Percentiles rank a stretch among this genome's conserved stretches.
phyloP scores from a whole-genome alignment of 2,329 filamentous ascomycete species.

The Colletotrichum aenigma region DNA sequence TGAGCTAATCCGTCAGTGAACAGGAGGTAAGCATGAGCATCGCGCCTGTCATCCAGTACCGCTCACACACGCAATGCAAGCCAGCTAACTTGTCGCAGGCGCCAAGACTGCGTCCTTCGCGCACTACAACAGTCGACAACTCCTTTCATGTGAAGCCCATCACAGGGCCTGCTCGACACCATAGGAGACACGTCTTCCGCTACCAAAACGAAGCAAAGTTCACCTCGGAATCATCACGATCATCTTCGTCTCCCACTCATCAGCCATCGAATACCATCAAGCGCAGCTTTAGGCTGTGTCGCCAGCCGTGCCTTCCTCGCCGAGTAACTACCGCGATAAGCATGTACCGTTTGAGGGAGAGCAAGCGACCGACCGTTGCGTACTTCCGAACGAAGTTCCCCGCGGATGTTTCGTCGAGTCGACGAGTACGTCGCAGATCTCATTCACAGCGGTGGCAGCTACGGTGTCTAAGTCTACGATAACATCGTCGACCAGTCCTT shows the following conservation, averaged over 20 bases:
- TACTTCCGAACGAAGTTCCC: not conserved
- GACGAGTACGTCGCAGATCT: conserved; percentile 45
- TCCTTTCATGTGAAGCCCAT: conserved; percentile 22
- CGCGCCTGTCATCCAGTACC: not conserved
- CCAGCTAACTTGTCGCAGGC: not conserved
- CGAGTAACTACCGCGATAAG: conserved; percentile 56
- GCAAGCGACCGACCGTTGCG: not conserved
- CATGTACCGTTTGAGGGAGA: not conserved
- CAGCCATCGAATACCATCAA: conserved; percentile 41
- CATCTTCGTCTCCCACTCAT: conserved; percentile 50
- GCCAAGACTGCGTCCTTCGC: not conserved
- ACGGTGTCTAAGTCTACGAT: conserved; percentile 52
- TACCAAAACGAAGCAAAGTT: conserved; percentile 41
- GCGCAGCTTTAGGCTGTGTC: conserved; percentile 31
- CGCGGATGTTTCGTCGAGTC: not conserved
- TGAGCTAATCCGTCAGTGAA: not conserved
- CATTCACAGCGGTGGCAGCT: conserved; percentile 50
- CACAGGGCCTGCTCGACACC: conserved; percentile 48
- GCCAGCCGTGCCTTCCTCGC: conserved; percentile 50
- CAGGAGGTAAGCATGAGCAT: not conserved
- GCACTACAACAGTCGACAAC: not conserved
- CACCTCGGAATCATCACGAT: conserved; percentile 57
- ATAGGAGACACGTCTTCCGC: conserved; percentile 45
- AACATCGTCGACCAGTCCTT: conserved; percentile 28
- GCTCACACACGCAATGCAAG: not conserved